Conservation (phyloP, 495 filamentous ascomycete species). For the Talaromyces trachyspermus region DNA sequence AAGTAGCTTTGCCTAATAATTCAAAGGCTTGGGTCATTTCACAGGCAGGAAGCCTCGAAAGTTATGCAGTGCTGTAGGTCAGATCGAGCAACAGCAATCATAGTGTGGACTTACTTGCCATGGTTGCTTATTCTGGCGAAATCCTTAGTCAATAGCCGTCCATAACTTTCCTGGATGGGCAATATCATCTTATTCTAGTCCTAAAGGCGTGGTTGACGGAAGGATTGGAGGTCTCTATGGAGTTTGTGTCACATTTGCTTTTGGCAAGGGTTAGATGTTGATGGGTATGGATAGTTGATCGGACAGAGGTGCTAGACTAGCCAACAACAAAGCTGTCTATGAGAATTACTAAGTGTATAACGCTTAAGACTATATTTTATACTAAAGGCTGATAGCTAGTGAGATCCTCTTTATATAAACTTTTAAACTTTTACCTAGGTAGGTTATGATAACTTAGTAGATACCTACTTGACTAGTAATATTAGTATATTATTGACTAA, state of each 20-base stretch:
- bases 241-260: not conserved
- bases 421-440: too few relatives aligned
- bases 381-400: too few relatives aligned
- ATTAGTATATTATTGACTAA: too few relatives aligned
- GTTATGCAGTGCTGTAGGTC: not conserved
- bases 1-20: not conserved
- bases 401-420: too few relatives aligned
- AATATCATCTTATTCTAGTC: constrained; percentile 3
- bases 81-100: not conserved
- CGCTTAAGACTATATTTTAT: too few relatives aligned
- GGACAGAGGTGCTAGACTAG: not conserved
- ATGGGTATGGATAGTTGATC: not conserved
- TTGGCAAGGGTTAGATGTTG: not conserved
- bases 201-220: not conserved
- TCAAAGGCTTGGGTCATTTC: not conserved
- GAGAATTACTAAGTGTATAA: too few relatives aligned
- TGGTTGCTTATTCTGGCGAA: constrained; percentile 1
- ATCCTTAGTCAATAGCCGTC: not conserved
- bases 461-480: too few relatives aligned
- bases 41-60: not conserved
- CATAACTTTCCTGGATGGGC: not conserved
- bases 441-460: too few relatives aligned
- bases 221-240: not conserved
- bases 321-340: too few relatives aligned
- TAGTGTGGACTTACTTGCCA: not conserved